Conservation (phyloP, 1,139 yeast species). For the Eremothecium coryli region DNA sequence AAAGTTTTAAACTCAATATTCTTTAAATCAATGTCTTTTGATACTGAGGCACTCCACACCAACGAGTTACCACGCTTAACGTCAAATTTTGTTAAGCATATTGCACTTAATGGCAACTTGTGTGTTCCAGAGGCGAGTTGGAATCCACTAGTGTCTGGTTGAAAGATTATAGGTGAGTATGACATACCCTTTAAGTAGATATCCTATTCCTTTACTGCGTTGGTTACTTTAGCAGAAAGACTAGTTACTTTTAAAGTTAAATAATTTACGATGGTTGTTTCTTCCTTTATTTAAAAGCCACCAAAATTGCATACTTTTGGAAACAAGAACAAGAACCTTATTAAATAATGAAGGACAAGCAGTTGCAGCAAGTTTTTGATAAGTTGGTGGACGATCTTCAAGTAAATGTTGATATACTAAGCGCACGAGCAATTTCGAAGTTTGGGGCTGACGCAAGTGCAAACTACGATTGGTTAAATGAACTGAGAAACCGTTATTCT, state of each 20-base stretch:
- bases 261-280: too few relatives aligned
- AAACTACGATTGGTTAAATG: conserved; percentile 19
- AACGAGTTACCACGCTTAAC: conserved; percentile 27
- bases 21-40: conserved; percentile 19
- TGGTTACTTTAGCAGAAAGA: too few relatives aligned
- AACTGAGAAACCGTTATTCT: conserved; percentile 13
- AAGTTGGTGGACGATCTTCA: conserved; percentile 17
- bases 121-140: conserved; percentile 16
- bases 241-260: too few relatives aligned
- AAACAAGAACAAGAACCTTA: not conserved
- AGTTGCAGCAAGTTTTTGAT: conserved; percentile 21
- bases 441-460: conserved; percentile 16
- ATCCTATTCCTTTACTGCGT: too few relatives aligned
- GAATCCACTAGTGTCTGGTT: not conserved
- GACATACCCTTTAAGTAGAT: not conserved
- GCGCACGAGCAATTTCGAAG: conserved; percentile 20
- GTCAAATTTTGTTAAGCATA: conserved; percentile 28
- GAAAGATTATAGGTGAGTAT: conserved; percentile 1
- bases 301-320: too few relatives aligned
- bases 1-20: conserved; percentile 64
- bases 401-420: conserved; percentile 17
- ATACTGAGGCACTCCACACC: conserved; percentile 16
- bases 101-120: conserved; percentile 14
- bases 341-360: conserved; percentile 13
- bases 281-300: too few relatives aligned